Conservation (phyloP, 2,329 filamentous ascomycete genomes). For the Pezicula rhizophila region DNA sequence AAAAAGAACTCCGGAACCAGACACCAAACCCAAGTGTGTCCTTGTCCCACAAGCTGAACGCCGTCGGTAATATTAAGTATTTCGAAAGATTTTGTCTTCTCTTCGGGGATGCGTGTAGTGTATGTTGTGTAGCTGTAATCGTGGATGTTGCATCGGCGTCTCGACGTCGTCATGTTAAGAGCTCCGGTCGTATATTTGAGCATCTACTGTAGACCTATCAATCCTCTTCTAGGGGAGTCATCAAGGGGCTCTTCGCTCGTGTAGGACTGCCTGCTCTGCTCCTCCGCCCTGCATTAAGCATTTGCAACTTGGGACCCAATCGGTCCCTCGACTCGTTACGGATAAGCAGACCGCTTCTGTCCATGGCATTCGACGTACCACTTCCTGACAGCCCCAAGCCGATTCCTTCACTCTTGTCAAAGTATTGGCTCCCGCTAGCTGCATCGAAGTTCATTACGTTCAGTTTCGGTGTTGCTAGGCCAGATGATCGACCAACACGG, state of each 20-base stretch:
- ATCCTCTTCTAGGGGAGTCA: constrained; percentile 41
- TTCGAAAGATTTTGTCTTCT: background rate
- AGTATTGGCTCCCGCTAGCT: constrained; percentile 14
- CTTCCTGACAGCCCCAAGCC: constrained; percentile 18
- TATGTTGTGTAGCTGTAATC: too few species aligned
- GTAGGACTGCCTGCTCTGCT: constrained; percentile 38
- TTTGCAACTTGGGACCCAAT: constrained; percentile 49
- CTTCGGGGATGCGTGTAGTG: too few species aligned
- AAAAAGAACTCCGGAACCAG: background rate
- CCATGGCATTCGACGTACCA: constrained; percentile 37
- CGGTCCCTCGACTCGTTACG: constrained; percentile 84
- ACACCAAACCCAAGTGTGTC: background rate
- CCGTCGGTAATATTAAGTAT: constrained; percentile 1
- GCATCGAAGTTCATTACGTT: constrained; percentile 45
- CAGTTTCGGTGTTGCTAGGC: constrained; percentile 61
- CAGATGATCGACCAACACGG: constrained; percentile 54
- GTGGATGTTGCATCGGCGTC: background rate
- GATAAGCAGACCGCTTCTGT: constrained; percentile 68
- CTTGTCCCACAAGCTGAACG: background rate
- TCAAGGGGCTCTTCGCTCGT: constrained; percentile 51
- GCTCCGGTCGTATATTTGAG: background rate
- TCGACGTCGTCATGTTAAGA: background rate
- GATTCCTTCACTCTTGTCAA: constrained; percentile 17
- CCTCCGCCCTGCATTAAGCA: constrained; percentile 48
- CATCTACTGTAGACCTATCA: background rate